These are phyloP conservation scores for Trebouxia sp. DNA, from an alignment of 139 green algal species.

Conservation along the genomic window DNA sequence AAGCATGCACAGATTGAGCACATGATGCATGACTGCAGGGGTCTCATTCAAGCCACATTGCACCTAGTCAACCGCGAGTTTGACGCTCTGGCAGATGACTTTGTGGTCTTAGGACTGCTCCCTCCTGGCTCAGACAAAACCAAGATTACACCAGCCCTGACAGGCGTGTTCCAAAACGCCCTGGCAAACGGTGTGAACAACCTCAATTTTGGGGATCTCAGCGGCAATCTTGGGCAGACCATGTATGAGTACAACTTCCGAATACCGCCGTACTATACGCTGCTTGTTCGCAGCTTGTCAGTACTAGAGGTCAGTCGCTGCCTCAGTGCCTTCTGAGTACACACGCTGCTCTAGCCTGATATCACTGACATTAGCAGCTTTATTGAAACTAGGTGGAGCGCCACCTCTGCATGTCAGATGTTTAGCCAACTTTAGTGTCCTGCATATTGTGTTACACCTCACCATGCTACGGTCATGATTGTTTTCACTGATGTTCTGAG, in stretches of 20 bases:
- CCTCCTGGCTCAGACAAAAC: conserved; percentile 58
- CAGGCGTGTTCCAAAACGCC: conserved; percentile 74
- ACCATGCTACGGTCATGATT: too few species aligned
- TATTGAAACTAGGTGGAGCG: too few species aligned
- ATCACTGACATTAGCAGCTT: too few species aligned
- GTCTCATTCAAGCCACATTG: conserved; percentile 80
- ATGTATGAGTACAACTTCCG: conserved; percentile 89
- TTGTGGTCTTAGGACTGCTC: conserved; percentile 82
- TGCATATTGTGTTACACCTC: too few species aligned
- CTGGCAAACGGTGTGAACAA: conserved; percentile 76
- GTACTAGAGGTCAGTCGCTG: conserved; percentile 75
- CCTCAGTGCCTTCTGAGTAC: too few species aligned
- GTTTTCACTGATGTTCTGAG: too few species aligned
- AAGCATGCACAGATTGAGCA: neutral
- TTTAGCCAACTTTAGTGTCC: too few species aligned
- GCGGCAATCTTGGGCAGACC: conserved; percentile 68
- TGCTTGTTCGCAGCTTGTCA: conserved; percentile 81
- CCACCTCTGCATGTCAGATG: too few species aligned
- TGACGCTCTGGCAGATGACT: conserved; percentile 72
- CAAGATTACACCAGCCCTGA: conserved; percentile 63
- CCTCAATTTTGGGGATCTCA: conserved; percentile 73
- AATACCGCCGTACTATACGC: conserved; percentile 89
- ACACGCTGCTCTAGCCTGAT: too few species aligned
- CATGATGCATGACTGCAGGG: neutral
- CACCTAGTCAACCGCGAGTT: conserved; percentile 86